These are phyloP conservation scores for Fusarium compactum DNA, from an alignment of 2,329 filamentous ascomycete genomes.

Conservation along the genomic window DNA sequence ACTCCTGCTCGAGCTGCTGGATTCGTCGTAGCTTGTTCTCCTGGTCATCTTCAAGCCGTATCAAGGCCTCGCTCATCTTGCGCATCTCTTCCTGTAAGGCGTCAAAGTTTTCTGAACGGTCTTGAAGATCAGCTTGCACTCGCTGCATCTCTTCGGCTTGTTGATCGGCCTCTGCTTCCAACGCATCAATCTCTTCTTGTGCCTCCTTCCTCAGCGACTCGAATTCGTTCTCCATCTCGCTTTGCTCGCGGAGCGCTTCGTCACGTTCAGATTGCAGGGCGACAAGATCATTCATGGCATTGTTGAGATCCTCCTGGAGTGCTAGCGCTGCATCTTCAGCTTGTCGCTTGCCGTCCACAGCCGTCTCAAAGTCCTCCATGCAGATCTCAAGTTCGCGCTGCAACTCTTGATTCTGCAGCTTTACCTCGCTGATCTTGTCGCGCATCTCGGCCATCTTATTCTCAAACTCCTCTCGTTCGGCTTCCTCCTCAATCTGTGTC, in stretches of 20 bases:
- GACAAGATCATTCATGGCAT: conserved; percentile 82
- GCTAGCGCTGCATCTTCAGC: conserved; percentile 69
- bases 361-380: conserved; percentile 81
- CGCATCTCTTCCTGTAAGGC: conserved; percentile 96
- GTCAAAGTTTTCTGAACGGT: conserved; percentile 86
- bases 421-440: conserved; percentile 87
- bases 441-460: conserved; percentile 84
- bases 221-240: conserved; percentile 70
- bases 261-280: conserved; percentile 86
- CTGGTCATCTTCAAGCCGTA: conserved; percentile 90
- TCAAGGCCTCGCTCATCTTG: conserved; percentile 85
- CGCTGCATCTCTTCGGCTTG: conserved; percentile 77
- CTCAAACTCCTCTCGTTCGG: conserved; percentile 87
- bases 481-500: conserved; percentile 74
- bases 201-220: conserved; percentile 71
- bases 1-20: conserved; percentile 83
- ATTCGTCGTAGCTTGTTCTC: conserved; percentile 83
- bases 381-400: conserved; percentile 84
- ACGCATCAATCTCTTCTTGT: conserved; percentile 73
- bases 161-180: conserved; percentile 79
- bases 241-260: conserved; percentile 78
- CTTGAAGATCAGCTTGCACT: conserved; percentile 77
- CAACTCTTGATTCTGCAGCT: conserved; percentile 90
- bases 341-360: conserved; percentile 72
- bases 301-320: conserved; percentile 84